Conservation (phyloP, 164 flowering plant species). For the Amborella trichopoda region DNA sequence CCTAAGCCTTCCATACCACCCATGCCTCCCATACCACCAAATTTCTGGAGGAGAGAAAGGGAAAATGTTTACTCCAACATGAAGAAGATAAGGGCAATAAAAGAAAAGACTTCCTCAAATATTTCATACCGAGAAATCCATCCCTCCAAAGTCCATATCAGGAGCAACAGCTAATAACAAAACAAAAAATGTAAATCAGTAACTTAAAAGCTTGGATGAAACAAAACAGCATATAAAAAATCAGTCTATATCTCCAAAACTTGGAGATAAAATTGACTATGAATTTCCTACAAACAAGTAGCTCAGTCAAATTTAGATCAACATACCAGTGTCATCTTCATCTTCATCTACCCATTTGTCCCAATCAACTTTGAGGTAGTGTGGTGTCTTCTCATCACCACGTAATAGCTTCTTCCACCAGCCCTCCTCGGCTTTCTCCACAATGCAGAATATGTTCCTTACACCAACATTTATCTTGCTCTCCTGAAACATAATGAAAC, state of each 20-base stretch:
- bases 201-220: too few species aligned
- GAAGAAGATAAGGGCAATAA: background rate
- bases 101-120: background rate
- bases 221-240: too few species aligned
- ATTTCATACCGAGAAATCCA: constrained; percentile 82
- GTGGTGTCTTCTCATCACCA: constrained; percentile 59
- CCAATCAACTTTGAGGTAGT: constrained; percentile 85
- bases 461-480: constrained; percentile 68
- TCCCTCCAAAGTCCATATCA: constrained; percentile 67
- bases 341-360: constrained; percentile 98
- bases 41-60: constrained; percentile 26
- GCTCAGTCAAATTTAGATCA: background rate
- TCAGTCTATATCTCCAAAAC: too few species aligned
- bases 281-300: background rate
- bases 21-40: constrained; percentile 35
- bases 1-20: constrained; percentile 26
- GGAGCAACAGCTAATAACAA: constrained; percentile 24
- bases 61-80: background rate
- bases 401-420: constrained; percentile 87
- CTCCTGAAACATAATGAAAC: constrained; percentile 60
- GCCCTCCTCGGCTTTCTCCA: constrained; percentile 75
- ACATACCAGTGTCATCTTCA: constrained; percentile 39
- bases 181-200: background rate
- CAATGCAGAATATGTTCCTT: constrained; percentile 54
- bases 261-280: too few species aligned